A percentile compares a stretch with the other conserved stretches of the same genome.
Evolutionary conservation across 768 basidiomycete genomes (phyloP).

Genomic region (Leccinum variicolor): DNA sequence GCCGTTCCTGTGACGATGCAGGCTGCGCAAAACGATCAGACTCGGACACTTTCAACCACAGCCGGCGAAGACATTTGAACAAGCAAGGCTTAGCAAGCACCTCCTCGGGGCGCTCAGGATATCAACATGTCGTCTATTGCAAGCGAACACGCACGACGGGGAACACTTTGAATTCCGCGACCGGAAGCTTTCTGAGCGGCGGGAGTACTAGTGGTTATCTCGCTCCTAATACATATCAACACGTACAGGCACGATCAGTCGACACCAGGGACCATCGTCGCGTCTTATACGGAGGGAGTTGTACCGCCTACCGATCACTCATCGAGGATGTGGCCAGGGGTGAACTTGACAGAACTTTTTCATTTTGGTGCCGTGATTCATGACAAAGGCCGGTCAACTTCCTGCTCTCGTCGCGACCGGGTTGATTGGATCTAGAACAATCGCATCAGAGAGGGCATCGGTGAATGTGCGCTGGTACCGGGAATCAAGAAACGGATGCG

Average conservation of each 20-base stretch:
- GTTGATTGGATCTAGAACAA: background rate
- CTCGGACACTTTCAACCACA: background rate
- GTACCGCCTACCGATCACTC: background rate
- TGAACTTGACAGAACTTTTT: background rate
- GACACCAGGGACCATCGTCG: background rate
- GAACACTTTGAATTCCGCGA: background rate
- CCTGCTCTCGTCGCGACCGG: background rate
- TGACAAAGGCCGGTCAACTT: background rate
- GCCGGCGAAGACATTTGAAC: background rate
- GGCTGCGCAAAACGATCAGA: background rate
- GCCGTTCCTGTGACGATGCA: background rate
- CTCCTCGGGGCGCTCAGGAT: background rate
- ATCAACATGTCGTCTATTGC: background rate
- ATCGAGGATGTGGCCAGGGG: background rate
- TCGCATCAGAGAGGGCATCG: background rate
- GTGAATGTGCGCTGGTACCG: background rate
- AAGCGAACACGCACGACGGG: background rate
- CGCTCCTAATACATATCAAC: background rate
- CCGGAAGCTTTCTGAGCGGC: background rate
- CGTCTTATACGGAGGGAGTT: background rate
- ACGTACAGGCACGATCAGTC: background rate
- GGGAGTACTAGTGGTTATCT: background rate
- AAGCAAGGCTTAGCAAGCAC: too few relatives aligned
- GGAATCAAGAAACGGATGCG: background rate
- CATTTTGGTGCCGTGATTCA: background rate